Conservation (phyloP, 805 yeast species). For the Yamadazyma akitaensis region DNA sequence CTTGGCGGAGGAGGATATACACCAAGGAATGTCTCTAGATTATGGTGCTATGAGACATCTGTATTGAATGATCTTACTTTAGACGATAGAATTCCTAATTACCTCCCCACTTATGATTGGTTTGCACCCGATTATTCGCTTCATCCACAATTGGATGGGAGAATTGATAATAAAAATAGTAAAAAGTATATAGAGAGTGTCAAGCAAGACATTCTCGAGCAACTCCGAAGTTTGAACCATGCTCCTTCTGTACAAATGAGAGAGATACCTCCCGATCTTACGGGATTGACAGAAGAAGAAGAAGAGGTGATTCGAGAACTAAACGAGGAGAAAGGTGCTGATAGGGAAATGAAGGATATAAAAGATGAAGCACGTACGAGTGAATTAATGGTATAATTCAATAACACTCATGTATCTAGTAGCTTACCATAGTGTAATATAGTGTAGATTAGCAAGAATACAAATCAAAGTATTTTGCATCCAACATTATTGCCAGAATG, state of each 20-base stretch:
- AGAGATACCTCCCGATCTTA: slow-evolving; percentile 72
- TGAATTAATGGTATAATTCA: slow-evolving; percentile 2
- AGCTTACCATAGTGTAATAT: neutral
- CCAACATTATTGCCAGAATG: neutral
- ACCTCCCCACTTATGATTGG: slow-evolving; percentile 72
- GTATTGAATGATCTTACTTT: slow-evolving; percentile 60
- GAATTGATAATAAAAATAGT: slow-evolving; percentile 81
- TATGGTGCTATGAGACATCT: slow-evolving; percentile 95
- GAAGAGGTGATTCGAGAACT: slow-evolving; percentile 36
- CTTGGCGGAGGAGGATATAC: slow-evolving; percentile 99
- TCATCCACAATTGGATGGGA: slow-evolving; percentile 62
- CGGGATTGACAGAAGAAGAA: slow-evolving; percentile 43
- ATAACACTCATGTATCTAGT: neutral
- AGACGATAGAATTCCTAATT: slow-evolving; percentile 52
- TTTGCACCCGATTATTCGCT: slow-evolving; percentile 89
- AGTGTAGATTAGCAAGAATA: neutral
- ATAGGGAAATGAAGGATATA: slow-evolving; percentile 10
- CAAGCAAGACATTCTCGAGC: slow-evolving; percentile 72
- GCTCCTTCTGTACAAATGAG: slow-evolving; percentile 95
- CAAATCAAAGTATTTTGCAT: neutral
- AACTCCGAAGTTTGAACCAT: slow-evolving; percentile 73
- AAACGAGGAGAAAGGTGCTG: slow-evolving; percentile 28
- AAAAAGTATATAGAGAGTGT: slow-evolving; percentile 80
- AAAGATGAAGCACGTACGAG: slow-evolving; percentile 27
- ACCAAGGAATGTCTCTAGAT: slow-evolving; percentile 87